Percentiles rank a stretch among this genome's conserved stretches.
Conservation (phyloP, 1,284 basidiomycete genomes). For the Ceratobasidium sp. region DNA sequence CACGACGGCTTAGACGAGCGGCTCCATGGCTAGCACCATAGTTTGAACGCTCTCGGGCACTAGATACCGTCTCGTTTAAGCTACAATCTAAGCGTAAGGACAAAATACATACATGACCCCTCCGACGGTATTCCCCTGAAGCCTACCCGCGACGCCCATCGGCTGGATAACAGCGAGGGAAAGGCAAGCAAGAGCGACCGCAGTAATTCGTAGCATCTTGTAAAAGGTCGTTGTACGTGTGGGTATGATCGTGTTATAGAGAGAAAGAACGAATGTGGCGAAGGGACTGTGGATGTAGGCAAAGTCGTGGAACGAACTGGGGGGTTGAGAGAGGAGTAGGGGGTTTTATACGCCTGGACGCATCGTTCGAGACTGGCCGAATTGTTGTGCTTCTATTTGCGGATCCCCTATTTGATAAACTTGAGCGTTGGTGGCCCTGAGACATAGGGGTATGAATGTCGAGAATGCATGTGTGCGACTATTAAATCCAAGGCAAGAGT, state of each 20-base stretch:
- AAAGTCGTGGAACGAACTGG: not conserved
- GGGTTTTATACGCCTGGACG: not conserved
- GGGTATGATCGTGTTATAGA: not conserved
- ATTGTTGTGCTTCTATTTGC: too few relatives aligned
- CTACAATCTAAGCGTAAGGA: not conserved
- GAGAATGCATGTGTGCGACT: too few relatives aligned
- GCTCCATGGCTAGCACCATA: not conserved
- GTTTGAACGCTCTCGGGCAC: not conserved
- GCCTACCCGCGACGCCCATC: constrained; percentile 7
- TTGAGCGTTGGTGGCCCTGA: too few relatives aligned
- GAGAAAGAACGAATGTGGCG: not conserved
- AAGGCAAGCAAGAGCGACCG: constrained; percentile 13
- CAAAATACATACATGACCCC: constrained; percentile 1
- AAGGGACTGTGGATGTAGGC: constrained; percentile 9
- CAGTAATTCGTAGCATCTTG: constrained; percentile 21
- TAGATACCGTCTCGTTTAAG: not conserved
- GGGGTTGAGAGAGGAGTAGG: not conserved
- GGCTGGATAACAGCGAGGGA: constrained; percentile 8
- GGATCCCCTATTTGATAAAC: too few relatives aligned
- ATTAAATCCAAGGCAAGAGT: too few relatives aligned
- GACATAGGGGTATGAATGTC: too few relatives aligned
- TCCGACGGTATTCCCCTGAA: not conserved
- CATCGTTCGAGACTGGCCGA: not conserved
- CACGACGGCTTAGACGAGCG: not conserved
- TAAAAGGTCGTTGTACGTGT: not conserved